Evolutionary conservation across 2,329 filamentous ascomycete species (phyloP).

Genomic region (Sphaceloma murrayae): DNA sequence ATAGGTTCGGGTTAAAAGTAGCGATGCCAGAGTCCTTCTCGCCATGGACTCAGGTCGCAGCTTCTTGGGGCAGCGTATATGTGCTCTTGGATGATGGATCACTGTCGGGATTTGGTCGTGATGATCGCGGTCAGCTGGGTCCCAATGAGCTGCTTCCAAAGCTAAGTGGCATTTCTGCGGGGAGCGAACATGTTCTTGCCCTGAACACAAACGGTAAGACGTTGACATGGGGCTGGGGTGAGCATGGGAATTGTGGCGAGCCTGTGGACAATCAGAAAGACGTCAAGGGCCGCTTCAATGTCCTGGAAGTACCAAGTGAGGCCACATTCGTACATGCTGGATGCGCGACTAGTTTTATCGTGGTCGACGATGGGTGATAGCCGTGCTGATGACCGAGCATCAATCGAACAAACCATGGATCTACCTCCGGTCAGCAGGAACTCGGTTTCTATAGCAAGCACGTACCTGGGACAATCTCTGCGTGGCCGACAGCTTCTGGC

Average conservation of each 20-base stretch:
- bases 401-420: conserved; percentile 33
- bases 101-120: conserved; percentile 67
- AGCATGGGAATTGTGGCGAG: conserved; percentile 91
- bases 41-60: conserved; percentile 58
- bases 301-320: conserved; percentile 46
- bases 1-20: conserved; percentile 42
- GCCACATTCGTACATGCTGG: conserved; percentile 65
- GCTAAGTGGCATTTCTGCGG: conserved; percentile 61
- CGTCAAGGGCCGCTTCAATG: conserved; percentile 60
- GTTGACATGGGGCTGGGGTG: conserved; percentile 89
- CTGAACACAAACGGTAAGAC: conserved; percentile 56
- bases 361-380: conserved; percentile 28
- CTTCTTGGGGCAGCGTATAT: conserved; percentile 77
- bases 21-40: conserved; percentile 44
- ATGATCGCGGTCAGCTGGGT: conserved; percentile 75
- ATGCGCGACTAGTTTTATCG: conserved; percentile 81
- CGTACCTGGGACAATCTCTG: conserved; percentile 62
- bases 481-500: conserved; percentile 53
- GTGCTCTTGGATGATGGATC: conserved; percentile 53
- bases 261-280: conserved; percentile 51
- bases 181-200: conserved; percentile 83
- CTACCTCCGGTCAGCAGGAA: conserved; percentile 23
- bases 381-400: conserved; percentile 16
- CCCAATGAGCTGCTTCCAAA: conserved; percentile 50
- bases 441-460: conserved; percentile 24